Base-by-base conservation (phyloP, 805 yeast species). In the Clavispora carvajalis region DNA sequence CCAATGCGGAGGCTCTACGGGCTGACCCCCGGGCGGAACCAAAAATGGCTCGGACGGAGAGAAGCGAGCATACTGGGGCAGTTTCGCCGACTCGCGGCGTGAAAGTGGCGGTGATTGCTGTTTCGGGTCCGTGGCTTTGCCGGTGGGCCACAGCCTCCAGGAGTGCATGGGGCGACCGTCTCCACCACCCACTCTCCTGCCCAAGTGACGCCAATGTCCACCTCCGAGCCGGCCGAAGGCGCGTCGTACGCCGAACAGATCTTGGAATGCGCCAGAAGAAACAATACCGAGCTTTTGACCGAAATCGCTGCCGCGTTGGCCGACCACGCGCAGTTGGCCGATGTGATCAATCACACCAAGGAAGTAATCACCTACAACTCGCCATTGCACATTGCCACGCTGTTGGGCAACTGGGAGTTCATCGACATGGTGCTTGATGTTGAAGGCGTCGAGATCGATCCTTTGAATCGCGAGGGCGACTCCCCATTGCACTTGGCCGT, bases 401-500 rank as follows among this genome's bases (percentile, higher is more conserved):
- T 73, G 44, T 73, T 80, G 49, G 99, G 98, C 3, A 79, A 86
- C 40, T 86, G 82, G 75, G 96, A 89, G 53, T 85, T 85, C 25
- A 69, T 93, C 55, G 97, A 91, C 58, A 64, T 74, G 37, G 66
- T 91, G 15, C 69, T 91, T 44, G 97, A 91, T 59, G 81, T 83
- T 40, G 95, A 86, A 45, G 96, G 93, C 2, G 89, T 90, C 15
- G 96, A 90, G 50, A 80, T 90, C 22, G 96, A 93, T 59, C 93
- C 96, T 1, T 58, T 63, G 30, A 85, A 85, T 59, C 72, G 79
- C 26, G 83, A 82, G 38, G 90, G 89, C 28, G 90, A 86, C 48
- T 87, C 97, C 1, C 97, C 99, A 11, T 73, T 93, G 47, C 98
- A 91, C 62, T 65, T 76, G 46, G 95, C 96, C 5, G 95, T 82